Evolutionary conservation across 1,139 yeast species (phyloP).

Genomic region (Lodderomyces margitis): DNA sequence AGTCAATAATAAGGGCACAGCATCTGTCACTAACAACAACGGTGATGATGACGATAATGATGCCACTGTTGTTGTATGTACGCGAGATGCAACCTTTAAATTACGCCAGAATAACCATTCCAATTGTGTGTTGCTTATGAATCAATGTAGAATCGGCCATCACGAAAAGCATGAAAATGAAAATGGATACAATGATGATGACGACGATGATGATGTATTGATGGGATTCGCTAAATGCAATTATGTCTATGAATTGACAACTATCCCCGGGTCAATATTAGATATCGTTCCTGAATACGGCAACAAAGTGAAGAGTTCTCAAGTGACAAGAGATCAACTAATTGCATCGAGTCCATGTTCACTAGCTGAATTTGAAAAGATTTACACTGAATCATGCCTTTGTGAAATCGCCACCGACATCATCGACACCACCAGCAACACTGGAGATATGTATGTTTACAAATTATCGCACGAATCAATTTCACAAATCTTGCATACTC

Average conservation of each 20-base stretch:
- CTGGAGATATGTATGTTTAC: slow-evolving; percentile 13
- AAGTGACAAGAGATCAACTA: neutral
- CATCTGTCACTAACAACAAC: too few relatives aligned
- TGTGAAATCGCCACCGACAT: slow-evolving; percentile 33
- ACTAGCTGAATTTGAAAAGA: slow-evolving; percentile 44
- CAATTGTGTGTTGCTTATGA: slow-evolving; percentile 65
- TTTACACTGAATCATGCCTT: slow-evolving; percentile 61
- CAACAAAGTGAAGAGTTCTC: neutral
- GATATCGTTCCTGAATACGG: slow-evolving; percentile 22
- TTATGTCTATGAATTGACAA: slow-evolving; percentile 52
- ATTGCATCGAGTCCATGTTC: slow-evolving; percentile 47
- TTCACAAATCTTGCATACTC: slow-evolving; percentile 35
- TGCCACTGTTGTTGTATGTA: slow-evolving; percentile 54
- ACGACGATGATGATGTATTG: slow-evolving; percentile 13
- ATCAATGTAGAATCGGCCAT: slow-evolving; percentile 18
- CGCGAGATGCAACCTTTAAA: slow-evolving; percentile 56
- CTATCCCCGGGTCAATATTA: slow-evolving; percentile 37
- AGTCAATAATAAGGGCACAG: slow-evolving; percentile 16
- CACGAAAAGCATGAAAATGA: slow-evolving; percentile 4
- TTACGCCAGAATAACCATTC: slow-evolving; percentile 84
- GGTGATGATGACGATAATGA: neutral
- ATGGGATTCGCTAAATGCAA: slow-evolving; percentile 43
- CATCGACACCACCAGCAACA: too few relatives aligned
- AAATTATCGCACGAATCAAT: slow-evolving; percentile 23
- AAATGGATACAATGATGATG: neutral